Base-by-base conservation (phyloP, 768 basidiomycete genomes). In the Cubamyces lactineus region DNA sequence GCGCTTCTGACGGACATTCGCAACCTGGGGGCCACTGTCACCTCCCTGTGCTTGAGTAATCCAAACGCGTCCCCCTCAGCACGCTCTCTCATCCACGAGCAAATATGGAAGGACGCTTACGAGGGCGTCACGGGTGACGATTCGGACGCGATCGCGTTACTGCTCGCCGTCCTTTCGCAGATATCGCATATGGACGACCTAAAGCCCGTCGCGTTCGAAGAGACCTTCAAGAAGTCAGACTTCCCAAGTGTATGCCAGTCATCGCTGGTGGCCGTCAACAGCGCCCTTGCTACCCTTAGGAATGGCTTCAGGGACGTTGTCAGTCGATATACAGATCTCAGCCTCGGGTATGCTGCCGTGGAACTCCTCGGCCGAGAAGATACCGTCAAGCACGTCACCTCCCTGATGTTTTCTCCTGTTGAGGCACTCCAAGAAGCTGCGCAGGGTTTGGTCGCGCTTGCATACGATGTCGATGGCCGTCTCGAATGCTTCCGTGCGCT, bases 401-500 rank as follows among this genome's bases (percentile, higher is more conserved):
- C 80, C 39, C 80, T 96, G 39, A 84, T 96, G 72, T 77, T 98
- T 34, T 98, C 94, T 19, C 95, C 96, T 0, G 80, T 88, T 30
- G 86, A 87, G 19, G 82, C 85, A 15, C 75, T 96, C 16, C 91
- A 91, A 67, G 77, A 80, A 46, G 86, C 89, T 12, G 91, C 88
- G 1, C 91, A 94, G 71, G 83, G 84, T 19, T 72, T 98, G n/a
- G 82, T 92, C 26, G 89, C 89, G 12, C 84, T 93, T 56, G 90
- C 94, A 0, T 96, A 91, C 68, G 91, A 96, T 66, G 91, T 87
- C n/a, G 93, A 96, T 69, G 87, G 85, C 26, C 90, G 97, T 46
- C 80, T 85, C 41, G 96, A 97, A 65, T 96, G 92, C 71, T 89
- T 97, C 70, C 86, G 91, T 8, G 86, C 84, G 15, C 76, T 98